Conservation (phyloP, 768 basidiomycete genomes). For the Rhodotorula toruloides region DNA sequence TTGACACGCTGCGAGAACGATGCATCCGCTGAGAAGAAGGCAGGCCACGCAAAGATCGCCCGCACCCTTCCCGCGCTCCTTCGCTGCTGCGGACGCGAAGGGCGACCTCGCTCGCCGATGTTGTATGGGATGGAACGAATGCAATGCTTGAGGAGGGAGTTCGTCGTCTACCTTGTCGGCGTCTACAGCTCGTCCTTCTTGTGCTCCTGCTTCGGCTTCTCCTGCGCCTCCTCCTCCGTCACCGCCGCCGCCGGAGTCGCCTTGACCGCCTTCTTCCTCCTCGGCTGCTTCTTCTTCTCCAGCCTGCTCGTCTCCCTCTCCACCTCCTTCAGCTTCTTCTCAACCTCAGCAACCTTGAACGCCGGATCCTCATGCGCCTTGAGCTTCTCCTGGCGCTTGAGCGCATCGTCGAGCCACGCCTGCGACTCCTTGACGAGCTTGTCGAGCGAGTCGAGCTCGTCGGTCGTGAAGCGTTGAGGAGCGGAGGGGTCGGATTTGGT, state of each 20-base stretch:
- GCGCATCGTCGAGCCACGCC: slow-evolving; percentile 71
- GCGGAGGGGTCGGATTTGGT: slow-evolving; percentile 52
- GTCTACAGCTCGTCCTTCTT: slow-evolving; percentile 36
- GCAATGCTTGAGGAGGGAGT: not conserved
- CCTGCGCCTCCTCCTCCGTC: not conserved
- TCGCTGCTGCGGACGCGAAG: no score
- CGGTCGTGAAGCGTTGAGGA: slow-evolving; percentile 73
- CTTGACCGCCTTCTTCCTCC: slow-evolving; percentile 18
- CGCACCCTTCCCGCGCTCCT: no score
- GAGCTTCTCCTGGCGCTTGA: slow-evolving; percentile 73
- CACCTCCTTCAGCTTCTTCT: slow-evolving; percentile 56
- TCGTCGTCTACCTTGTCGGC: not conserved
- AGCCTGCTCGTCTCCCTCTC: slow-evolving; percentile 28
- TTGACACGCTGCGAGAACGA: no score
- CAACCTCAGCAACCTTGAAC: slow-evolving; percentile 80
- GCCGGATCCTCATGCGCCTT: slow-evolving; percentile 74
- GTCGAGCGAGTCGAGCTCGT: slow-evolving; percentile 78
- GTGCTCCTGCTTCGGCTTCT: slow-evolving; percentile 13
- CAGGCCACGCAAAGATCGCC: no score
- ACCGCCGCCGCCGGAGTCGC: not conserved
- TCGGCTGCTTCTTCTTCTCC: slow-evolving; percentile 35
- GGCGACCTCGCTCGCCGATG: no score
- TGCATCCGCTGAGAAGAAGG: no score
- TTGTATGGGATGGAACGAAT: no score
- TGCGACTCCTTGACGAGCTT: slow-evolving; percentile 71